Conservation (phyloP, 192 early-diverging fungal species). For the Coemansia sp. region DNA sequence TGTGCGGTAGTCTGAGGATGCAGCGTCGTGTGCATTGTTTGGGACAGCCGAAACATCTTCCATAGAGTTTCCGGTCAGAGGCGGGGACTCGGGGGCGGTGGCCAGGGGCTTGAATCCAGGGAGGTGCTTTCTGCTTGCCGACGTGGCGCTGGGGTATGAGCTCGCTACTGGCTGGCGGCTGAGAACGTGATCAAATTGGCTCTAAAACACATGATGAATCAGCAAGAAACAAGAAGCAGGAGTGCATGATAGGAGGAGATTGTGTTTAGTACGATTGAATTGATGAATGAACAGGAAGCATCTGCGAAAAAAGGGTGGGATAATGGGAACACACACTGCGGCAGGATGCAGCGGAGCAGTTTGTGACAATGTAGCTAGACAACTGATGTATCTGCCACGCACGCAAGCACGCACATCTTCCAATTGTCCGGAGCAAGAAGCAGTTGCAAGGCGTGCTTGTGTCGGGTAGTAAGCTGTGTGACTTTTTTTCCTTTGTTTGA, state of each 20-base stretch:
- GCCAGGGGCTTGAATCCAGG: constrained; percentile 3
- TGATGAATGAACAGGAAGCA: not conserved
- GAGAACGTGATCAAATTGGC: constrained; percentile 12
- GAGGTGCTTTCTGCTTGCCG: constrained; percentile 1
- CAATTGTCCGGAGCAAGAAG: too few species aligned
- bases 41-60: not conserved
- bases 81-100: constrained; percentile 2
- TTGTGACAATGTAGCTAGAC: too few species aligned
- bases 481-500: too few species aligned
- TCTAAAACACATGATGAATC: constrained; percentile 4
- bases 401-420: too few species aligned
- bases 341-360: too few species aligned
- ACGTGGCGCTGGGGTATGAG: constrained; percentile 5
- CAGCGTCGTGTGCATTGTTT: too few species aligned
- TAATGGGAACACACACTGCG: too few species aligned
- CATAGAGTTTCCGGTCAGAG: not conserved
- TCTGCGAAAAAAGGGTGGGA: too few species aligned
- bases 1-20: constrained; percentile 35
- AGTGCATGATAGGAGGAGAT: not conserved
- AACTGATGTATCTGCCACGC: too few species aligned
- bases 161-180: constrained; percentile 3
- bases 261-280: not conserved
- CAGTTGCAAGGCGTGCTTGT: too few species aligned
- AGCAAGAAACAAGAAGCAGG: not conserved
- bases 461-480: too few species aligned